Base-by-base conservation (phyloP, 495 filamentous ascomycete species). In the Aspergillus ostianus region DNA sequence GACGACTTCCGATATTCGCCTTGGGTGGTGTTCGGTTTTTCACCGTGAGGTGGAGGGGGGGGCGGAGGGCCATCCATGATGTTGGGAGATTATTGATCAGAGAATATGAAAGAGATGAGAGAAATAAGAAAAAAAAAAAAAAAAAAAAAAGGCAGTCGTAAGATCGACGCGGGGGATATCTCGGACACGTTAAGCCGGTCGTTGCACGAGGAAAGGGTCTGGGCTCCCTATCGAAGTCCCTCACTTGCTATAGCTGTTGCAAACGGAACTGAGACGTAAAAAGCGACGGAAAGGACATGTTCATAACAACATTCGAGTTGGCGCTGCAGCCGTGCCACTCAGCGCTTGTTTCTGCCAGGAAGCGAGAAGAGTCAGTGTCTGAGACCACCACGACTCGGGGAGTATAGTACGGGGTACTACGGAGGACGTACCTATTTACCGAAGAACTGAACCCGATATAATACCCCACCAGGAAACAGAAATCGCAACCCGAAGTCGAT, bases 21-120 rank as follows among this genome's bases (percentile, higher is more conserved):
- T 46, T 79, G 56, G 27, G 71, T 78, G 36, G 73, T 84, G 60
- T 86, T 80, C 53, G 87, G 85, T 53, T 80, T 84, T 51, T 83
- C 80, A 72, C 89, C 88, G 73, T 92, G 89, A 36, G 86, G 85
- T 61, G 86, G 89, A 44, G 82, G 82, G 23, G 82, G 82, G 19
- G 81, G 82, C 15, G 87, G 87, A 57, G 86, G 85, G 51, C 67
- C 72, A 56, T 78, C 76, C 77, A 79, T 79, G 45, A 48, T 52
- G 26, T 27, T 41, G 51, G 12, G 51, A 21, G 18, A 21, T 23
- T 23, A 60, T 53, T 30, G 53, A 58, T 36, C 19, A 29, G 20
- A 12, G 15, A 26, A 32, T 51, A 8, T 29, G 19, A n/a, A 29
- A 30, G 23, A 26, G 23, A 26, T 4, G 23, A 3, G 50, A 29